Evolutionary conservation across 129 eudicot genomes (phyloP).

Genomic region (Gnaphalium uliginosum): DNA sequence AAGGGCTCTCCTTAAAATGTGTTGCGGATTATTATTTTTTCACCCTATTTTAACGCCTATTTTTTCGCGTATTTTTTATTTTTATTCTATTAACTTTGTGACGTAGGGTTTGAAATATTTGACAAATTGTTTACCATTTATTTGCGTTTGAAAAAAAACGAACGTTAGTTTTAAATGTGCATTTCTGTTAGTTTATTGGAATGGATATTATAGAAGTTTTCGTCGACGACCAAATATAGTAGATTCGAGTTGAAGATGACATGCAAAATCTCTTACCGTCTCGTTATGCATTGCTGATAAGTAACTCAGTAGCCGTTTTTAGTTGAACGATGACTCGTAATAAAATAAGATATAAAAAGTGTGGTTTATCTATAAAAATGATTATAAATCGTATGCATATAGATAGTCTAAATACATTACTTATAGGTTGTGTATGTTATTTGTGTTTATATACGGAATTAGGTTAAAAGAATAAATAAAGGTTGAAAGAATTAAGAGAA

Average conservation of each 20-base stretch:
- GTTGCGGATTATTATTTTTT: constrained; percentile 19
- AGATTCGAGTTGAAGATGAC: not conserved
- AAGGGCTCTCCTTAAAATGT: constrained; percentile 35
- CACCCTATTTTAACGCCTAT: constrained; percentile 25
- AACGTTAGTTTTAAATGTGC: not conserved
- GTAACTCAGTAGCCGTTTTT: too few relatives aligned
- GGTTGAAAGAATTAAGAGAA: too few relatives aligned
- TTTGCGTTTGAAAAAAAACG: not conserved
- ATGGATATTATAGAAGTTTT: not conserved
- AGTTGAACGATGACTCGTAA: too few relatives aligned
- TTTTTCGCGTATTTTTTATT: constrained; percentile 17
- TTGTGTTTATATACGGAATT: too few relatives aligned
- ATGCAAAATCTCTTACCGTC: not conserved
- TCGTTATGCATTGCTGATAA: not conserved
- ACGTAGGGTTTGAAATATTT: not conserved
- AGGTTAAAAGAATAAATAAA: too few relatives aligned
- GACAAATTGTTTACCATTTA: constrained; percentile 15
- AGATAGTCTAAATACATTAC: too few relatives aligned
- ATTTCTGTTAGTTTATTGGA: not conserved
- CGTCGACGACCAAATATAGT: not conserved
- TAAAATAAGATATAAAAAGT: too few relatives aligned
- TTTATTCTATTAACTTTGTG: not conserved
- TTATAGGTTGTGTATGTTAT: too few relatives aligned
- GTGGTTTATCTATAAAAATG: too few relatives aligned
- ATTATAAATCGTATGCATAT: too few relatives aligned